phyloP scores from a whole-genome alignment of 2,329 filamentous ascomycete genomes.

The Microcera coccophila region DNA sequence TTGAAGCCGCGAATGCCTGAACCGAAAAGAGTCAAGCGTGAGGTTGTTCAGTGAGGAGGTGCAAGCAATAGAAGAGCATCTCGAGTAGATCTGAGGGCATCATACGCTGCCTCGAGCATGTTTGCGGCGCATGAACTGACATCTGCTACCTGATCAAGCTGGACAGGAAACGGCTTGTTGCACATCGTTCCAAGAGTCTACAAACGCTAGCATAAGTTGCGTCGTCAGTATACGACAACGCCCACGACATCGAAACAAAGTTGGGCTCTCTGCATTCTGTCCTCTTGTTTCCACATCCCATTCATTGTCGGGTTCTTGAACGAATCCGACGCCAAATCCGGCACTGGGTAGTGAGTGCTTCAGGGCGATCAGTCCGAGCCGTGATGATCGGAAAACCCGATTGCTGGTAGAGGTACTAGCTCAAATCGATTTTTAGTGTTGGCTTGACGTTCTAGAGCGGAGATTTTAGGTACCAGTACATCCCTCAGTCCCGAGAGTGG shows the following conservation, averaged over 20 bases:
- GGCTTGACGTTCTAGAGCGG: background rate
- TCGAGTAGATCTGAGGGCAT: background rate
- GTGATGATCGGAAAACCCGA: no score
- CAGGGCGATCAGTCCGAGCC: no score
- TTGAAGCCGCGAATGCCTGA: constrained; percentile 8
- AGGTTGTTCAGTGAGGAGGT: background rate
- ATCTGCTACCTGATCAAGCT: background rate
- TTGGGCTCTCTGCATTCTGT: background rate
- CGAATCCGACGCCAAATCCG: background rate
- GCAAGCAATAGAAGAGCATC: background rate
- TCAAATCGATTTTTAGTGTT: no score
- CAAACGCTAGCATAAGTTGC: background rate
- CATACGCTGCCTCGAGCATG: background rate
- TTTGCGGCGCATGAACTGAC: no score
- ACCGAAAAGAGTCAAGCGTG: background rate
- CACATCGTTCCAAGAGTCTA: no score
- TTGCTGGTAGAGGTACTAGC: no score
- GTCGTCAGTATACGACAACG: background rate
- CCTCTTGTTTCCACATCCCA: background rate
- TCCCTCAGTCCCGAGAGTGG: background rate
- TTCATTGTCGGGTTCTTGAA: no score
- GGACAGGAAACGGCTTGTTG: no score
- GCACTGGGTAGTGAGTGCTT: no score
- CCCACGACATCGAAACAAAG: background rate
- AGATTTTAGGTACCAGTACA: background rate